Conservation (phyloP, 768 basidiomycete species). For the Termitomyces sp. region DNA sequence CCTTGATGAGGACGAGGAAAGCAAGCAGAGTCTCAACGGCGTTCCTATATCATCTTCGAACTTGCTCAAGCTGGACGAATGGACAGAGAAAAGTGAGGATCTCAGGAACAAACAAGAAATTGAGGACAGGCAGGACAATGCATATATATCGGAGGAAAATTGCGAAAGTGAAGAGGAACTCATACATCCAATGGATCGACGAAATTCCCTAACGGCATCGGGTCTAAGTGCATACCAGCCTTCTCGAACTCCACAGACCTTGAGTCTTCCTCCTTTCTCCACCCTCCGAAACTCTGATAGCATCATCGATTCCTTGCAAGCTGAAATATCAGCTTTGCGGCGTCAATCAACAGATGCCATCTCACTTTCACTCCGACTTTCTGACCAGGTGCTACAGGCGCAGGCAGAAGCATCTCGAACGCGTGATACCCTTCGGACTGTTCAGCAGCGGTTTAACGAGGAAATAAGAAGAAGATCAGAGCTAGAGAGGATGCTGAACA, state of each 20-base stretch:
- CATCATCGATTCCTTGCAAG: slow-evolving; percentile 60
- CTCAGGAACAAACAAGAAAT: slow-evolving; percentile 14
- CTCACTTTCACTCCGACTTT: slow-evolving; percentile 59
- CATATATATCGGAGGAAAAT: slow-evolving; percentile 41
- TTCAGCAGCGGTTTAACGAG: slow-evolving; percentile 60
- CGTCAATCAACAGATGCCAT: slow-evolving; percentile 70
- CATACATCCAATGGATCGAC: slow-evolving; percentile 43
- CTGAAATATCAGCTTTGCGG: slow-evolving; percentile 62
- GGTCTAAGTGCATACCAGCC: slow-evolving; percentile 35
- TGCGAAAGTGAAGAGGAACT: slow-evolving; percentile 73
- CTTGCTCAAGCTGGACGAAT: neutral
- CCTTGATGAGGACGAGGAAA: slow-evolving; percentile 23
- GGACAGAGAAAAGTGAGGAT: neutral
- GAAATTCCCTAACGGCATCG: slow-evolving; percentile 30
- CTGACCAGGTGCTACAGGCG: slow-evolving; percentile 68
- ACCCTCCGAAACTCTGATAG: slow-evolving; percentile 39
- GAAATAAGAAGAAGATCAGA: slow-evolving; percentile 59
- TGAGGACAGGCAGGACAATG: slow-evolving; percentile 18
- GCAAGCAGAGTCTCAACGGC: slow-evolving; percentile 9
- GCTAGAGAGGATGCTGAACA: slow-evolving; percentile 50
- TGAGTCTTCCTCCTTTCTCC: slow-evolving; percentile 44
- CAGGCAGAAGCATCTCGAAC: slow-evolving; percentile 59
- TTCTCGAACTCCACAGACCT: slow-evolving; percentile 28
- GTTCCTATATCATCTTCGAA: slow-evolving; percentile 3
- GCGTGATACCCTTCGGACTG: slow-evolving; percentile 50